These are phyloP conservation scores for Colletotrichum aenigma DNA, from an alignment of 2,329 filamentous ascomycete genomes.

Conservation along the genomic window DNA sequence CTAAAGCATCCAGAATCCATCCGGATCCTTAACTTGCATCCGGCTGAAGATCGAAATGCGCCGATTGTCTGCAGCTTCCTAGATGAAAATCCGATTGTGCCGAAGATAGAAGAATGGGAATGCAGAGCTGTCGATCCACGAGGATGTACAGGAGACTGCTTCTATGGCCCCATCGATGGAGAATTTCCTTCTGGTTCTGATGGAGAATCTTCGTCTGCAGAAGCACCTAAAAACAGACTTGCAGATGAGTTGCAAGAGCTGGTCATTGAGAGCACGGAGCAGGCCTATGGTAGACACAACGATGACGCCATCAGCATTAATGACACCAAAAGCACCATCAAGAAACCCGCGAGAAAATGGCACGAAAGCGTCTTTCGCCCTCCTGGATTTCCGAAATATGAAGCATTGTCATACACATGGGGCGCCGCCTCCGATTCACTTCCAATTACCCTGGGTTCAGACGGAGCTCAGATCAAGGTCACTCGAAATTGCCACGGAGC, in stretches of 20 bases:
- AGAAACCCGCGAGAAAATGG: neutral
- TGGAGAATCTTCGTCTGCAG: neutral
- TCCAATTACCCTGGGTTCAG: accelerated
- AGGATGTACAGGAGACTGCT: neutral
- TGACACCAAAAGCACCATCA: accelerated
- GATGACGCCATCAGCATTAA: accelerated
- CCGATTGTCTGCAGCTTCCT: neutral
- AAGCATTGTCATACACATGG: neutral
- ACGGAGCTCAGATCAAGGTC: neutral
- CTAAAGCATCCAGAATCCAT: neutral
- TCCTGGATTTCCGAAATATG: neutral
- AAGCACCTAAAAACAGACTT: accelerated
- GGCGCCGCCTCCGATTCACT: neutral
- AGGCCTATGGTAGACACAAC: accelerated
- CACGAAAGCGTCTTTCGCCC: neutral
- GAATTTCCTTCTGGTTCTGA: too few species aligned
- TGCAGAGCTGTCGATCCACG: neutral
- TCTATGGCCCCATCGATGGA: neutral
- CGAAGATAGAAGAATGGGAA: neutral
- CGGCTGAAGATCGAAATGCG: neutral
- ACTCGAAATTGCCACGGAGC: accelerated
- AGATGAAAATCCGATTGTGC: accelerated
- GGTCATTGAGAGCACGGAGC: accelerated
- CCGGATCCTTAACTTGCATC: neutral
- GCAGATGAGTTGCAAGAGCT: neutral